A percentile compares a stretch with the other conserved stretches of the same genome.
phyloP scores from a whole-genome alignment of 331 rosid genomes.

The Phaseolus coccineus region DNA sequence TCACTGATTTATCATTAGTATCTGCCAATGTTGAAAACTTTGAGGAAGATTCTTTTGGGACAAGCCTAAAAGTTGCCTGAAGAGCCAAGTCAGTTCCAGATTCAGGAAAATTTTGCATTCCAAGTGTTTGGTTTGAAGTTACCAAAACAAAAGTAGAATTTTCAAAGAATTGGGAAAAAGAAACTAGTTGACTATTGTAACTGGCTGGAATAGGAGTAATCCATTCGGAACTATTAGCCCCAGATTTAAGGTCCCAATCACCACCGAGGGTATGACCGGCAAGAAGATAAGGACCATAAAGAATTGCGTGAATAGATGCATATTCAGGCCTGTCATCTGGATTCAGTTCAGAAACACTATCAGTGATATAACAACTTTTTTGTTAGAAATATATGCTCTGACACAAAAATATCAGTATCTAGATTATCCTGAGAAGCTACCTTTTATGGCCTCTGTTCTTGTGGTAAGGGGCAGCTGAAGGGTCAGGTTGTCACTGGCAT shows the following conservation, averaged over 20 bases:
- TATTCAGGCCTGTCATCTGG: slow-evolving; percentile 81
- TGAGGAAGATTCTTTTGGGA: slow-evolving; percentile 41
- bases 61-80: slow-evolving; percentile 74
- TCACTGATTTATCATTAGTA: slow-evolving; percentile 47
- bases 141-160: slow-evolving; percentile 54
- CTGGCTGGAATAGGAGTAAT: slow-evolving; percentile 67
- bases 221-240: slow-evolving; percentile 53
- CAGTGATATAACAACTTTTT: slow-evolving; percentile 2
- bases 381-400: neutral
- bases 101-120: slow-evolving; percentile 55
- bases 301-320: slow-evolving; percentile 73
- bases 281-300: slow-evolving; percentile 83
- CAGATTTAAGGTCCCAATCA: slow-evolving; percentile 67
- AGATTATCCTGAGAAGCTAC: slow-evolving; percentile 46
- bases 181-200: slow-evolving; percentile 55
- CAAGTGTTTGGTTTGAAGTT: slow-evolving; percentile 60
- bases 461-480: slow-evolving; percentile 69
- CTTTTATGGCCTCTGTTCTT: slow-evolving; percentile 75
- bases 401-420: slow-evolving; percentile 8
- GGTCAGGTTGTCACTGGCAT: slow-evolving; percentile 59
- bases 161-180: slow-evolving; percentile 57
- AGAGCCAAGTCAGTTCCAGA: slow-evolving; percentile 57
- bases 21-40: slow-evolving; percentile 32
- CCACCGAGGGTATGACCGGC: slow-evolving; percentile 64
- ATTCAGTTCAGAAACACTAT: slow-evolving; percentile 35